phyloP scores from a whole-genome alignment of 129 eudicot genomes.

The Flaveria brownii region DNA sequence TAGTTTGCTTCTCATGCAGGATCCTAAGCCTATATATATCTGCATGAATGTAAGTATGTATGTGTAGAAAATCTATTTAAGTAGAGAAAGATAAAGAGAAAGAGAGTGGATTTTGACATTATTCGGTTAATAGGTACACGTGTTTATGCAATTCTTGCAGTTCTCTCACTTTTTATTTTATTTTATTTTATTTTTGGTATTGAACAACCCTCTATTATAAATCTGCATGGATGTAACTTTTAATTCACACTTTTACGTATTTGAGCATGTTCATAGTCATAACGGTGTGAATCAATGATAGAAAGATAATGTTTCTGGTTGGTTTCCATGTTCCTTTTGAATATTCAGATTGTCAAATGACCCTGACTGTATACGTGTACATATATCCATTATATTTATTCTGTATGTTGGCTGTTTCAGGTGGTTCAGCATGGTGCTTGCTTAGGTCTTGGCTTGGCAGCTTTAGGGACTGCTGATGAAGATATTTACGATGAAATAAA shows the following conservation, averaged over 20 bases:
- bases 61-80: no score
- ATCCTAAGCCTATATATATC: not conserved
- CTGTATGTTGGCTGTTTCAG: conserved; percentile 41
- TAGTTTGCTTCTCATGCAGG: not conserved
- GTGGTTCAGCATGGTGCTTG: conserved; percentile 99
- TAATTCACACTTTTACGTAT: not conserved
- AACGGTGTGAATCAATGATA: not conserved
- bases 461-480: conserved; percentile 94
- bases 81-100: no score
- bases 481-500: conserved; percentile 88
- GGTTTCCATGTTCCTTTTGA: not conserved
- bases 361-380: not conserved
- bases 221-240: not conserved
- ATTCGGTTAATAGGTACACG: no score
- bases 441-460: conserved; percentile 92
- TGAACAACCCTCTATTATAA: not conserved
- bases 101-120: no score
- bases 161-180: not conserved
- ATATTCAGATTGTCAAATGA: not conserved
- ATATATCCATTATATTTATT: not conserved
- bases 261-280: not conserved
- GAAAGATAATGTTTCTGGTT: not conserved
- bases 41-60: not conserved
- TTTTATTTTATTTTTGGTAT: not conserved
- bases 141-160: not conserved